A percentile compares a stretch with the other conserved stretches of the same genome.
phyloP scores from a whole-genome alignment of 345 rosid species.

The Lepidium africanum region DNA sequence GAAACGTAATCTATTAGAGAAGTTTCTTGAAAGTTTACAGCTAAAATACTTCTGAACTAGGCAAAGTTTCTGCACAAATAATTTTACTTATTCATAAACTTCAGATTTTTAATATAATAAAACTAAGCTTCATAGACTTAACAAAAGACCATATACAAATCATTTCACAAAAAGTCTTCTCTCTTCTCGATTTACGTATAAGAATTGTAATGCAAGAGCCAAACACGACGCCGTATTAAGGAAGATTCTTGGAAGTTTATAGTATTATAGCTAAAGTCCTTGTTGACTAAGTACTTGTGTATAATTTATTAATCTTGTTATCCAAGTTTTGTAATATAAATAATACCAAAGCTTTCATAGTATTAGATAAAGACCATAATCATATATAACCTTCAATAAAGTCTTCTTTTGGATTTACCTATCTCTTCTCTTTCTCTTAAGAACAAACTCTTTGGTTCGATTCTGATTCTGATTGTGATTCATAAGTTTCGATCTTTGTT shows the following conservation, averaged over 20 bases:
- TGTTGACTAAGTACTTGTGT: background rate
- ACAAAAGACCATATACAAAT: too few species aligned
- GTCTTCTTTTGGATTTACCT: conserved; percentile 1
- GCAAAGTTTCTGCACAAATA: too few species aligned
- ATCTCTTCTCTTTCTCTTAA: background rate
- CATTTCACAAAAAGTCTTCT: background rate
- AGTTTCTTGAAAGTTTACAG: too few species aligned
- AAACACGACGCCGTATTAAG: background rate
- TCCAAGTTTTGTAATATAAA: background rate
- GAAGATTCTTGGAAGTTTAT: background rate
- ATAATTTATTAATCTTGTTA: background rate
- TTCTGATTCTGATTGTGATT: conserved; percentile 17
- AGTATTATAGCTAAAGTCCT: background rate
- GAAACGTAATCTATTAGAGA: too few species aligned
- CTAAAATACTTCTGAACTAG: too few species aligned
- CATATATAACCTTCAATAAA: background rate
- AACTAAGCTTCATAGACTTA: too few species aligned
- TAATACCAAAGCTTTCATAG: background rate
- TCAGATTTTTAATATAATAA: too few species aligned
- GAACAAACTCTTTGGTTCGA: conserved; percentile 16
- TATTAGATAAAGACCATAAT: background rate
- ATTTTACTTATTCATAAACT: too few species aligned
- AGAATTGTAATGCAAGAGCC: background rate
- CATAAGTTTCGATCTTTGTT: background rate
- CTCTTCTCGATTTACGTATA: background rate